Evolutionary conservation across 805 yeast species (phyloP), one percentile per base, ranked within the genome.

Genomic region (Jamesozyma spencerorum): DNA sequence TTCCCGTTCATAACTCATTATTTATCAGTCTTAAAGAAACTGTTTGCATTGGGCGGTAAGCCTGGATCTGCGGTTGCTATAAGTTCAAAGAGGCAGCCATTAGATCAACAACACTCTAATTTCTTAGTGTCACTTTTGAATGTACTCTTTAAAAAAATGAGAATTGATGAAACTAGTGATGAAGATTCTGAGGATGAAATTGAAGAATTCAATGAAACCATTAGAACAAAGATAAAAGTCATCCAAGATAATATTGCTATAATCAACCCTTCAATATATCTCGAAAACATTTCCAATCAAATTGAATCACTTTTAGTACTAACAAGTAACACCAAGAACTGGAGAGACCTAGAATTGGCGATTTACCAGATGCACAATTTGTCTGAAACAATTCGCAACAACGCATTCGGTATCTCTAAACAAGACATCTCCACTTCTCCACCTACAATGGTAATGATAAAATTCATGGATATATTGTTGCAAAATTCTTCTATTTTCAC

Each of bases 261-360:
- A 5, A 72, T 76, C 36, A 73, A 71, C 45, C 79, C 83, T 22
- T 74, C 72, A 19, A 62, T 85, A 38, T 84, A 74, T 56, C 53
- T 80, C 31, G 78, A 77, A 27, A 74, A 72, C 22, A 64, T 82
- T 26, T 72, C 83, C 2, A 58, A 64, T n/a, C 74, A 85, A 36
- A 77, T 51, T 62, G 69, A 49, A 65, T 73, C 15, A 50, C 73
- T 38, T 63, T 68, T 53, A 56, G 11, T 38, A 7, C 15, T 38
- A 33, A 32, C 34, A 5, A 30, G 32, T 31, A 55, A 44, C 2
- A 50, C 53, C 18, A 49, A 47, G 6, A 76, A 79, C 47, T 88
- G 97, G 97, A 75, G 86, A 57, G 75, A 73, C 20, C 69, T 85
- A 31, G 99, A 92, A 62, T 70, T 92, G 47, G 97, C 95, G 2